Base-by-base conservation (phyloP, 495 filamentous ascomycete genomes). In the Hypoxylon fragiforme region DNA sequence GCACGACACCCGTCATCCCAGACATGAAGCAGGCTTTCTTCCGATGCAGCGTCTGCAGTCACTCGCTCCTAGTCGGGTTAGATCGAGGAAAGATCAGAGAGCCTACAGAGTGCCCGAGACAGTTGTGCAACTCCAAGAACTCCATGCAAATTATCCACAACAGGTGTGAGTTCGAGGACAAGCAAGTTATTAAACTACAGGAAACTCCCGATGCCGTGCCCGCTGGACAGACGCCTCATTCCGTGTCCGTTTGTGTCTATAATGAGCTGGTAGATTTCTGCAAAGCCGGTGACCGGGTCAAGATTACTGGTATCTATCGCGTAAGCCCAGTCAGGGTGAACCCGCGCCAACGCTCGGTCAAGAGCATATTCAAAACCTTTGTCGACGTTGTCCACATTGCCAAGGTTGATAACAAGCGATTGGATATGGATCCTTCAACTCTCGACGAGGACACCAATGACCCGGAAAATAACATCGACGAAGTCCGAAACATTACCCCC, bases 101-200 rank as follows among this genome's bases (percentile, higher is more conserved):
- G 69, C 94, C 94, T 4, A 96, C 92, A 3, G 76, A 83, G 58
- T 99, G 94, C 62, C 91, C 92, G 7, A 85, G 95, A 14, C 76
- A 80, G n/a, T 81, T 86, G 36, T 99, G 94, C 73, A 81, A 84
- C 36, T 83, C 85, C 36, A 85, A 84, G 54, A 97, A 99, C 67
- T 94, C 91, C 18, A 97, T 99, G 95, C 90, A 97, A 65, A 91
- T 99, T 53, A 78, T 97, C 9, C 94, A 99, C 77, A 97, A 99
- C 70, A 89, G 94, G 45, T 97, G 91, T 57, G 79, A 81, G 11
- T 99, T 99, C 68, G 85, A 90, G 40, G 94, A 99, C 66, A 99
- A 97, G 73, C 94, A 99, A 63, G 91, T 97, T 49, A 96, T 99
- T 77, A 97, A 97, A 72, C 79, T 99, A 22, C 94, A 99, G 69